Evolutionary conservation across 169 alveolate genomes (phyloP), one percentile per base, ranked within the genome.

Genomic region (Ichthyophthirius multifiliis): DNA sequence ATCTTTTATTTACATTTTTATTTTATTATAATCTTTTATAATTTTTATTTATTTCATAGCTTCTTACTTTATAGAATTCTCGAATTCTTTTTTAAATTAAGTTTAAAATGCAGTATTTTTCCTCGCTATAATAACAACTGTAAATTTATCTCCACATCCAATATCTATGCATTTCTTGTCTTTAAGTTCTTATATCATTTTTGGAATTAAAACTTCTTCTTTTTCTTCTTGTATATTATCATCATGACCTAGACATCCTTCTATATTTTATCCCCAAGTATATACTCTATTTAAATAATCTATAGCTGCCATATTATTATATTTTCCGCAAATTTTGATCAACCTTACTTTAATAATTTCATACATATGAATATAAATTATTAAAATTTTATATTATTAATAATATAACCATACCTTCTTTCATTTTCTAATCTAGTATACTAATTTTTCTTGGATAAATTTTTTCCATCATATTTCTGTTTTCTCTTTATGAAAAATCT

Each of bases 281-380:
- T 65, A 64, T 37, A 82, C 82, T 15, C 75, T 35, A 55, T 63
- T 76, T 15, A 75, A 32, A 15, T 74, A 43, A 23, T 83, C 89
- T 47, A 41, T 65, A 32, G 82, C 37, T 37, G 74, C 75, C 41
- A 48, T 27, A 41, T 67, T 71, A 34, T 44, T 46, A 46, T 76
- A 75, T 65, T 74, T 84, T 45, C 80, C 77, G 48, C 63, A 67
- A 16, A 76, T 74, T 34, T 71, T 83, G 16, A 64, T 65, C 15
- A 64, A 62, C 18, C 31, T 43, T 16, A 48, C 74, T 47, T 18
- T 44, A 4, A 5, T 23, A 16, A n/a, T 43, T 43, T 43, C 48
- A 1, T 5, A 30, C n/a, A n/a, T 5, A 10, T 34, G 39, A 41
- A 5, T 43, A 43, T 46, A 35, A 0, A 43, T 1, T 55, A 12